Evolutionary conservation across 495 filamentous ascomycete species (phyloP).

Genomic region (Polyplosphaeria fusca): DNA sequence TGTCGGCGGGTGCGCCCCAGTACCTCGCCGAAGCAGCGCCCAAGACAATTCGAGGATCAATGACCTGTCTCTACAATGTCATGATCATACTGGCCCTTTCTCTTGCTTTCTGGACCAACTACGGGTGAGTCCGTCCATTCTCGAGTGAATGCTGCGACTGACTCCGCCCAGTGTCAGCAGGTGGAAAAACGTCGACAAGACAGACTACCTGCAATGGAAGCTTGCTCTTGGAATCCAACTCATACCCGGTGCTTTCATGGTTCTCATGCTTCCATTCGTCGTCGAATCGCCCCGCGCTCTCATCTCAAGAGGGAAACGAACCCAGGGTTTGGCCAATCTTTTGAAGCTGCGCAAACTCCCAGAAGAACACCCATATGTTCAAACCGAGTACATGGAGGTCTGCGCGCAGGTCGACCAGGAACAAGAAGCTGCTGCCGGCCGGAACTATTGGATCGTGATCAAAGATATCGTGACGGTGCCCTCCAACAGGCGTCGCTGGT

Average conservation of each 20-base stretch:
- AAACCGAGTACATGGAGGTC: slow-evolving; percentile 11
- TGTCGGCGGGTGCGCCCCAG: slow-evolving; percentile 51
- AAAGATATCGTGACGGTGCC: slow-evolving; percentile 24
- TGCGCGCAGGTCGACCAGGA: slow-evolving; percentile 20
- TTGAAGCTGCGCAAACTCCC: slow-evolving; percentile 27
- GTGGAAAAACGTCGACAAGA: slow-evolving; percentile 35
- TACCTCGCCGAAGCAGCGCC: slow-evolving; percentile 43
- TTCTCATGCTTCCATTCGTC: slow-evolving; percentile 51
- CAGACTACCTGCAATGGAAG: slow-evolving; percentile 40
- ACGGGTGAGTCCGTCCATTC: too few relatives aligned
- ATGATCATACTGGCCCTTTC: slow-evolving; percentile 42
- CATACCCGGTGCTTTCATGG: slow-evolving; percentile 15
- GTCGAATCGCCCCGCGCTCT: slow-evolving; percentile 38
- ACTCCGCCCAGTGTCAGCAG: too few relatives aligned
- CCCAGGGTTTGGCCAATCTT: slow-evolving; percentile 33
- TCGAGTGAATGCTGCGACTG: too few relatives aligned
- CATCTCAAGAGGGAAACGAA: slow-evolving; percentile 36
- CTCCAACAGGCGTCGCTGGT: slow-evolving; percentile 32
- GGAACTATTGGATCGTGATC: slow-evolving; percentile 24
- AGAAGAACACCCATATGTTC: slow-evolving; percentile 21
- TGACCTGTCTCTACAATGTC: slow-evolving; percentile 42
- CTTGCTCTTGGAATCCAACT: slow-evolving; percentile 21
- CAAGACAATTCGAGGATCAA: slow-evolving; percentile 41
- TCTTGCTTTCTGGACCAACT: slow-evolving; percentile 40
- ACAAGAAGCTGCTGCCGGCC: slow-evolving; percentile 25